A percentile compares a stretch with the other conserved stretches of the same genome.
These are phyloP conservation scores for Skeletonema menzelii DNA, from an alignment of 108 stramenopile genomes.

Conservation along the genomic window DNA sequence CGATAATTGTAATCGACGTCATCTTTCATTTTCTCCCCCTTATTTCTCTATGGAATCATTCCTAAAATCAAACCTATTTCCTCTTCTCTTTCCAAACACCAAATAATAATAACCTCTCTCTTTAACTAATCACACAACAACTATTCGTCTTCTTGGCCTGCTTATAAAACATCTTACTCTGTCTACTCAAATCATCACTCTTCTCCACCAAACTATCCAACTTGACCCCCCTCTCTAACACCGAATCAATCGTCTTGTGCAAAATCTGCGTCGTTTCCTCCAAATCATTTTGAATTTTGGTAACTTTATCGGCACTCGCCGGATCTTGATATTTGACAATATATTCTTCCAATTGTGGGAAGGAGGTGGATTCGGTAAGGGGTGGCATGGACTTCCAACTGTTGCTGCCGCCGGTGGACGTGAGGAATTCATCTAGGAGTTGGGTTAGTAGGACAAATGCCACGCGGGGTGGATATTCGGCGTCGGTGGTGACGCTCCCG, in stretches of 20 bases:
- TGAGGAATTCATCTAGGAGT: conserved; percentile 92
- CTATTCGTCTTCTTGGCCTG: conserved; percentile 98
- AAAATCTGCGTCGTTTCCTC: conserved; percentile 98
- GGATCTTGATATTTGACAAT: conserved; percentile 91
- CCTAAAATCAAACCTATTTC: no score
- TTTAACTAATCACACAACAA: conserved; percentile 94
- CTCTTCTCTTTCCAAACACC: no score
- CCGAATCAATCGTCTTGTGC: conserved; percentile 98
- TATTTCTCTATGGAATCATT: no score
- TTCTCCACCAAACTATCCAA: conserved; percentile 97
- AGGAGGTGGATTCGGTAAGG: conserved; percentile 60
- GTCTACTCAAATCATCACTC: conserved; percentile 93
- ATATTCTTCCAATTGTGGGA: conserved; percentile 72
- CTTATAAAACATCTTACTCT: conserved; percentile 99
- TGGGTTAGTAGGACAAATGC: conserved; percentile 97
- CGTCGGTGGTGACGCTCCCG: conserved; percentile 92
- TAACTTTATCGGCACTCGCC: conserved; percentile 95
- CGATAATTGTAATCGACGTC: not conserved
- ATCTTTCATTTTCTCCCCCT: no score
- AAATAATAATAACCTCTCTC: no score
- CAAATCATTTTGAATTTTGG: conserved; percentile 98
- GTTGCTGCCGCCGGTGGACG: conserved; percentile 48
- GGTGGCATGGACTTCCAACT: conserved; percentile 69
- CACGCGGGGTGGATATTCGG: conserved; percentile 97
- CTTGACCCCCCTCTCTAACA: conserved; percentile 97